These are phyloP conservation scores for Chaetomiaceae sp. DNA, from an alignment of 2,329 filamentous ascomycete genomes.

Conservation along the genomic window DNA sequence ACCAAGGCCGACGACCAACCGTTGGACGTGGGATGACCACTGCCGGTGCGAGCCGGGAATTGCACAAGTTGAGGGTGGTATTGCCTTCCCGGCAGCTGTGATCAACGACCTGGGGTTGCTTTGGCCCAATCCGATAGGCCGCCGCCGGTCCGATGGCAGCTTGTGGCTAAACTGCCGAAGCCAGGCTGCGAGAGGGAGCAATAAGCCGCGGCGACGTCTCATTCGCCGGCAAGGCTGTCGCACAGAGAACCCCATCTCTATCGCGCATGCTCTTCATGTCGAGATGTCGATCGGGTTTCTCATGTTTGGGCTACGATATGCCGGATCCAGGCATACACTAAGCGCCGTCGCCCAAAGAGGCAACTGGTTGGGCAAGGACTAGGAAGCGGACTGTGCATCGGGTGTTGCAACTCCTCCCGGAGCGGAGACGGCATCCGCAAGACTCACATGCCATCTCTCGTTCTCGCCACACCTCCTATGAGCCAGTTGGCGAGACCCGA, in stretches of 20 bases:
- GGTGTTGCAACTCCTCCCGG: background rate
- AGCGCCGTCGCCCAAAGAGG: background rate
- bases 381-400: background rate
- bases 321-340: background rate
- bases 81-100: slow-evolving; percentile 1
- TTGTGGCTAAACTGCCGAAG: slow-evolving; percentile 23
- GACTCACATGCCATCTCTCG: background rate
- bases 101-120: background rate
- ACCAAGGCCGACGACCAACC: background rate
- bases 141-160: background rate
- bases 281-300: background rate
- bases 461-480: background rate
- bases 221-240: background rate
- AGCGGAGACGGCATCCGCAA: background rate
- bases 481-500: background rate
- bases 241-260: slow-evolving; percentile 9
- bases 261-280: background rate
- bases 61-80: background rate
- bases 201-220: slow-evolving; percentile 1
- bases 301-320: background rate
- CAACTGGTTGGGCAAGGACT: no score
- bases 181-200: slow-evolving; percentile 5
- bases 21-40: background rate
- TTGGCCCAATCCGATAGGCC: background rate
- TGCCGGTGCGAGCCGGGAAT: background rate